A percentile compares a stretch with the other conserved stretches of the same genome.
These are phyloP conservation scores for Centrapalus pauciflorus DNA, from an alignment of 129 eudicot species.

Conservation along the genomic window DNA sequence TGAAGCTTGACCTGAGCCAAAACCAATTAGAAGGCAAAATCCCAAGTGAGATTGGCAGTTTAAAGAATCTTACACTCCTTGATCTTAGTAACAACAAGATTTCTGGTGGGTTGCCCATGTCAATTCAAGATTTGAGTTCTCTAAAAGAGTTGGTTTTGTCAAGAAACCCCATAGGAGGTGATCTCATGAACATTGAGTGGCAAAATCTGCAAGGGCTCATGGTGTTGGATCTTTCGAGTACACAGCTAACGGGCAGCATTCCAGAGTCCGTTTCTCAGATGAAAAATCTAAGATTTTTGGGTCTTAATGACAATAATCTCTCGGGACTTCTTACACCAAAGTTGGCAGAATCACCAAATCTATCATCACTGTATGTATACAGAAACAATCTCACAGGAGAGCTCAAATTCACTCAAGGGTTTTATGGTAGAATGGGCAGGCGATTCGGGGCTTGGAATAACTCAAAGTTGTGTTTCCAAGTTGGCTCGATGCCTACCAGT, in stretches of 20 bases:
- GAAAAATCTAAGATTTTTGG: conserved; percentile 54
- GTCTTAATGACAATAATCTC: conserved; percentile 50
- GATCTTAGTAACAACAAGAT: conserved; percentile 64
- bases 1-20: conserved; percentile 71
- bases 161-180: conserved; percentile 59
- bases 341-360: conserved; percentile 41
- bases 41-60: conserved; percentile 38
- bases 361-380: conserved; percentile 61
- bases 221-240: conserved; percentile 53
- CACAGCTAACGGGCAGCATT: conserved; percentile 43
- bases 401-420: conserved; percentile 46
- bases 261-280: conserved; percentile 52
- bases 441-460: conserved; percentile 77
- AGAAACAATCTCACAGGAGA: conserved; percentile 69
- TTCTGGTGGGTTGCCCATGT: conserved; percentile 51
- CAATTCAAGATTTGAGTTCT: conserved; percentile 46
- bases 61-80: conserved; percentile 54
- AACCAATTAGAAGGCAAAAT: conserved; percentile 48
- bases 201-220: conserved; percentile 33
- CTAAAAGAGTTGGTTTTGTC: conserved; percentile 59
- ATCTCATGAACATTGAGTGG: conserved; percentile 46
- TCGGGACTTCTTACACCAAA: conserved; percentile 48
- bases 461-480: conserved; percentile 49
- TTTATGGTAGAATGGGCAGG: conserved; percentile 72
- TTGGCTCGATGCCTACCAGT: conserved; percentile 12